A percentile compares a stretch with the other conserved stretches of the same genome.
Evolutionary conservation across 768 basidiomycete genomes (phyloP).

Genomic region (Cyclocybe cylindracea): DNA sequence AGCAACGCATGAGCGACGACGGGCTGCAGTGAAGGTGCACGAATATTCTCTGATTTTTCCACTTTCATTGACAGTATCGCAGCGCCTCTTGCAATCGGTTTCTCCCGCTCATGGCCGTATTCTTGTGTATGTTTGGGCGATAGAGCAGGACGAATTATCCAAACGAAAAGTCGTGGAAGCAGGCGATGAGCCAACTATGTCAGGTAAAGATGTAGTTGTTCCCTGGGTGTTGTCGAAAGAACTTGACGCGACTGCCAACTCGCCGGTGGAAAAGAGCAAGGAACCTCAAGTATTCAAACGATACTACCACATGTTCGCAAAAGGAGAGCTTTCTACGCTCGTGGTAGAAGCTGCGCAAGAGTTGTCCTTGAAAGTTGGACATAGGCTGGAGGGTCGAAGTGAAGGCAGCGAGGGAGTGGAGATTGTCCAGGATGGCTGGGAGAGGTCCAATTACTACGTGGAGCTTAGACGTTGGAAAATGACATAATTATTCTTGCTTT

Average conservation of each 20-base stretch:
- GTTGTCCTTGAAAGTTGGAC: constrained; percentile 55
- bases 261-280: constrained; percentile 1
- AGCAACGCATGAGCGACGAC: constrained; percentile 74
- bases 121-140: constrained; percentile 96
- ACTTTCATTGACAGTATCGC: constrained; percentile 1
- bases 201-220: constrained; percentile 83
- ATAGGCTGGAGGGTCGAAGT: constrained; percentile 14
- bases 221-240: constrained; percentile 75
- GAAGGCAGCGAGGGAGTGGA: constrained; percentile 51
- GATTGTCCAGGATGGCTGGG: constrained; percentile 78
- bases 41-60: neutral
- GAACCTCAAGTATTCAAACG: constrained; percentile 66
- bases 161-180: constrained; percentile 62
- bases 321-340: constrained; percentile 72
- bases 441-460: constrained; percentile 86
- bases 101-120: constrained; percentile 72
- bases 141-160: constrained; percentile 86
- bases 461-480: constrained; percentile 67
- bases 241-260: constrained; percentile 17
- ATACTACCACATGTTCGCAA: constrained; percentile 95
- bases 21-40: constrained; percentile 70
- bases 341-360: constrained; percentile 61
- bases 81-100: constrained; percentile 68
- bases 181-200: constrained; percentile 17
- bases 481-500: constrained; percentile 1